These are phyloP conservation scores for Chlorella vulgaris DNA, from an alignment of 139 green algal species.

Conservation along the genomic window DNA sequence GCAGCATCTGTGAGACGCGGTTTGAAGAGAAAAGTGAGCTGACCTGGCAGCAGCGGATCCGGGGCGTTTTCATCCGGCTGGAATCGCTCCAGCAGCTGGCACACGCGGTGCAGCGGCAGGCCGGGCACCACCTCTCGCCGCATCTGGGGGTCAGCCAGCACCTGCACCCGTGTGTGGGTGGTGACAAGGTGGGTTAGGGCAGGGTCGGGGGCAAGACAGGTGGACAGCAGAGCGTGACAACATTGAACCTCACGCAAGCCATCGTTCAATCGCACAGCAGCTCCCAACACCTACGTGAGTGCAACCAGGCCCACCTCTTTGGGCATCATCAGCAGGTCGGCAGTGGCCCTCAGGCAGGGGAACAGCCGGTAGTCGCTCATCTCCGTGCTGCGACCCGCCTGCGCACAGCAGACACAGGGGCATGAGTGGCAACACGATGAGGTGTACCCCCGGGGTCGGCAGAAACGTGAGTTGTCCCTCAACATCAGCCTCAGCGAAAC, in stretches of 20 bases:
- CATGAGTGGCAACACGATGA: not conserved
- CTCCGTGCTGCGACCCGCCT: conserved; percentile 13
- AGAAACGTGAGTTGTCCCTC: too few relatives aligned
- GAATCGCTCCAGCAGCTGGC: conserved; percentile 69
- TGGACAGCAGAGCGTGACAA: too few relatives aligned
- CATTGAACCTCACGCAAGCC: too few relatives aligned
- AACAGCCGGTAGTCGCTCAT: conserved; percentile 59
- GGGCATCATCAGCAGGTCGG: conserved; percentile 89
- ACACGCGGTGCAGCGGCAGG: conserved; percentile 56
- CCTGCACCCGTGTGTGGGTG: conserved; percentile 30
- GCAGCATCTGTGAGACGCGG: too few relatives aligned
- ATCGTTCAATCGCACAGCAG: too few relatives aligned
- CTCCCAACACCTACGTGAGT: too few relatives aligned
- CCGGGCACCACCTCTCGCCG: conserved; percentile 47
- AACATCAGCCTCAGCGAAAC: too few relatives aligned
- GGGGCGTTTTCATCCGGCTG: conserved; percentile 56
- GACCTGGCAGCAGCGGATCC: conserved; percentile 53
- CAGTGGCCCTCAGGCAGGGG: conserved; percentile 70
- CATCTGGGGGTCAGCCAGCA: conserved; percentile 57
- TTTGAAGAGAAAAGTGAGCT: too few relatives aligned
- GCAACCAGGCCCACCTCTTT: conserved; percentile 56
- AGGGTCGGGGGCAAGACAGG: not conserved
- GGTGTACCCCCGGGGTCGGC: not conserved
- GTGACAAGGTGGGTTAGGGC: not conserved
- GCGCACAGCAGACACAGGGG: conserved; percentile 4